Percentiles rank a stretch among this genome's conserved stretches.
Conservation (phyloP, 441 rosid genomes). For the Populus hybrid region DNA sequence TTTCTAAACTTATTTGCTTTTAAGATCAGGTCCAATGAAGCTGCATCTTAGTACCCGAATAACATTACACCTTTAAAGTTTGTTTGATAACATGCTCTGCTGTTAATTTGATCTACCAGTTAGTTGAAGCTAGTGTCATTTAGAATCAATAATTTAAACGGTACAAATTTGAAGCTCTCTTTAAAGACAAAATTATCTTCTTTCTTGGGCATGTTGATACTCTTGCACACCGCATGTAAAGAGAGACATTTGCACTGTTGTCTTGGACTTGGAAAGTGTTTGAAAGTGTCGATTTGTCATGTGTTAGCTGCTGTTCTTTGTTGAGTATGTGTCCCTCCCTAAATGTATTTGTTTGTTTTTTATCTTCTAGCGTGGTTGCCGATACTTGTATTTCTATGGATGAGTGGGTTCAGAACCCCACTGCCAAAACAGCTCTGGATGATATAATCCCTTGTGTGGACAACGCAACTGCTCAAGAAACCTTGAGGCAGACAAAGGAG, state of each 20-base stretch:
- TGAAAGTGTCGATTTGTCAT: not conserved
- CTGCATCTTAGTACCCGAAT: not conserved
- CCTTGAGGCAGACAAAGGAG: slow-evolving; percentile 54
- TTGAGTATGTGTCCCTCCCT: not conserved
- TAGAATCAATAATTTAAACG: not conserved
- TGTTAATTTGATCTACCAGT: not conserved
- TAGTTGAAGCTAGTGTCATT: not conserved
- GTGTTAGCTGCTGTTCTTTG: not conserved
- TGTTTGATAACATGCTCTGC: not conserved
- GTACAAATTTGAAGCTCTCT: not conserved
- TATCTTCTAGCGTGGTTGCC: slow-evolving; percentile 51
- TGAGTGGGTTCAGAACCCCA: slow-evolving; percentile 81
- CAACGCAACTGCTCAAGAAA: slow-evolving; percentile 78
- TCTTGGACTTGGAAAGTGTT: not conserved
- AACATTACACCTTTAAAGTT: not conserved
- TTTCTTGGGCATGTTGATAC: not conserved
- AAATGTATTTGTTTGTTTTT: not conserved
- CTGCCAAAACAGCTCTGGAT: slow-evolving; percentile 78
- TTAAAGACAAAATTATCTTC: not conserved
- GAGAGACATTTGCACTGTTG: not conserved
- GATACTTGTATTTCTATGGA: slow-evolving; percentile 92
- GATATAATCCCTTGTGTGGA: slow-evolving; percentile 91
- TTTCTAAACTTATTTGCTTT: not conserved
- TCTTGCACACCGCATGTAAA: not conserved
- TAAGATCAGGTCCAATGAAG: not conserved